phyloP scores from a whole-genome alignment of 83 land plant species.

The Picea abies region DNA sequence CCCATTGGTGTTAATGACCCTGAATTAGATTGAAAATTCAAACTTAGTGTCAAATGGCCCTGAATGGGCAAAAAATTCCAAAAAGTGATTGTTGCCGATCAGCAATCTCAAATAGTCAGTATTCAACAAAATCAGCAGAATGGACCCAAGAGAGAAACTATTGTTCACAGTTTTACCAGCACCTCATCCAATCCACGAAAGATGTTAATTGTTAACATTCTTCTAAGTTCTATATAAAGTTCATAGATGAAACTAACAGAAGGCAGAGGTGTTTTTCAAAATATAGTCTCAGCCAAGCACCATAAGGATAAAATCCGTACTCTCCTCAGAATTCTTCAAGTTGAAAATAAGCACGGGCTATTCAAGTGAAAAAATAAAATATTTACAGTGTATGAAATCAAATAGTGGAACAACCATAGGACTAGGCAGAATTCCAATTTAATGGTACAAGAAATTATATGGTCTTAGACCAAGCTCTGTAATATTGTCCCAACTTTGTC shows the following conservation, averaged over 20 bases:
- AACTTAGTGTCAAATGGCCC: not conserved
- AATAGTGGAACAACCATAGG: not conserved
- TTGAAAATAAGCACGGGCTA: not conserved
- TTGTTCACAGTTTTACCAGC: not conserved
- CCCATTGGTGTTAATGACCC: not conserved
- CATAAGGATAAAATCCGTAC: not conserved
- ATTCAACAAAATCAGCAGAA: not conserved
- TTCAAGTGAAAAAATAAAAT: not conserved
- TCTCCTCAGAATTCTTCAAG: not conserved
- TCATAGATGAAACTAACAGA: not conserved
- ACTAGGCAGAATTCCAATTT: not conserved
- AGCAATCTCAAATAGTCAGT: not conserved
- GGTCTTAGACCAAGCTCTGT: not conserved
- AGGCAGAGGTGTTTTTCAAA: not conserved
- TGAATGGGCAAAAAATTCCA: not conserved
- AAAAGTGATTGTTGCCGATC: not conserved
- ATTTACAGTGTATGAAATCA: not conserved
- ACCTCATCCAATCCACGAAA: not conserved
- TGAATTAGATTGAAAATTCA: not conserved
- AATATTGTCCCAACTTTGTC: not conserved
- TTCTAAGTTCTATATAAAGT: not conserved
- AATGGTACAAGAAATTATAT: not conserved
- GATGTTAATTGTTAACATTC: not conserved
- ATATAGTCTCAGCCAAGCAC: not conserved
- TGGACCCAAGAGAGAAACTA: not conserved